phyloP scores from a whole-genome alignment of 305 asterid species.

The Solanum hybrid region DNA sequence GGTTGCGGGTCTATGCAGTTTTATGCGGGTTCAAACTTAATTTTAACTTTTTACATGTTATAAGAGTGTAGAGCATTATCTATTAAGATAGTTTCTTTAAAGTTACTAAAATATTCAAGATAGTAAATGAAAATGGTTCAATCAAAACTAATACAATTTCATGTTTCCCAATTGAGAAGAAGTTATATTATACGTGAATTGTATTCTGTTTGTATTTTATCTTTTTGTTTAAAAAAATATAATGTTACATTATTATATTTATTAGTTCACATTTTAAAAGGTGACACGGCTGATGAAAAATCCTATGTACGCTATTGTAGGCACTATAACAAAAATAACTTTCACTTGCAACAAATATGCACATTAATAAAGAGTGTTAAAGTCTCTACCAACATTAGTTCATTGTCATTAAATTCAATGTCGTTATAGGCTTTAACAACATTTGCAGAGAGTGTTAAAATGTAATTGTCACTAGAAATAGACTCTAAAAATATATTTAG shows the following conservation, averaged over 20 bases:
- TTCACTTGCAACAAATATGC: neutral
- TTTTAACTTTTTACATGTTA: too few species aligned
- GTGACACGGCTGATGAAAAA: neutral
- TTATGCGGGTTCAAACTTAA: neutral
- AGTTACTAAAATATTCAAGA: neutral
- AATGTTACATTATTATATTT: too few species aligned
- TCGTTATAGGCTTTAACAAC: neutral
- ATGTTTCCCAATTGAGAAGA: neutral
- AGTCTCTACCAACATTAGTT: neutral
- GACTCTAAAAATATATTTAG: neutral
- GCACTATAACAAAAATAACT: neutral
- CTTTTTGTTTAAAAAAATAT: too few species aligned
- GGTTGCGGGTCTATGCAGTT: neutral
- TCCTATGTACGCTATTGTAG: neutral
- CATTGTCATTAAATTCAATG: neutral
- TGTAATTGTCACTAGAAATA: neutral
- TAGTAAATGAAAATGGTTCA: neutral
- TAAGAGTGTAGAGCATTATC: neutral
- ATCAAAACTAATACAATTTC: neutral
- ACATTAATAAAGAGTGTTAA: neutral
- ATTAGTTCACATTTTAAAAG: neutral
- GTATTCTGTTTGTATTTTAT: too few species aligned
- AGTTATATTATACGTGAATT: neutral
- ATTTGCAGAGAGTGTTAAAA: neutral
- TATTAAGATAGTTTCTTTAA: neutral